Conservation (phyloP, 345 rosid genomes). For the Cochlearia excelsa region DNA sequence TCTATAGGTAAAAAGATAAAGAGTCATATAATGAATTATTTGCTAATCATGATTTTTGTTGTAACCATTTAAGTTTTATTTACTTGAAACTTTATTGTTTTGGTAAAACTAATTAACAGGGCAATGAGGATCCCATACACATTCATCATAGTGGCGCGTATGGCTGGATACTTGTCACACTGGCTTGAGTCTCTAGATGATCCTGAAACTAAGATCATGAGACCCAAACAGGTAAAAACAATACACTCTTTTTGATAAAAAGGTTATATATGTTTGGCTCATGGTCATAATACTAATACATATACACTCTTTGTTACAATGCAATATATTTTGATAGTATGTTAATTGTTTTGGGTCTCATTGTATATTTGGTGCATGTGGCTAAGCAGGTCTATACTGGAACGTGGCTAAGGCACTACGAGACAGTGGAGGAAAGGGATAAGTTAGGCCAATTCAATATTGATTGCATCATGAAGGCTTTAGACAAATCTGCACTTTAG, state of each 20-base stretch:
- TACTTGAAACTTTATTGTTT: neutral
- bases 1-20: constrained; percentile 53
- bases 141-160: constrained; percentile 71
- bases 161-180: constrained; percentile 91
- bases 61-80: neutral
- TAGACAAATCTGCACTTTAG: too few relatives aligned
- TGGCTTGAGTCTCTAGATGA: constrained; percentile 96
- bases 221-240: constrained; percentile 81
- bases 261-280: neutral
- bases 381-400: constrained; percentile 67
- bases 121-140: constrained; percentile 88
- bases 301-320: neutral
- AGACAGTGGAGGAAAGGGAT: constrained; percentile 52
- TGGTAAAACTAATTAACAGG: constrained; percentile 35
- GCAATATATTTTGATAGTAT: too few relatives aligned
- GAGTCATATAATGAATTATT: neutral
- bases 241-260: constrained; percentile 9
- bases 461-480: too few relatives aligned
- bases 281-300: neutral
- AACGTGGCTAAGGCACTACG: constrained; percentile 73
- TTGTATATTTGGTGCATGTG: neutral
- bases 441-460: neutral
- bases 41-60: neutral
- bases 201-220: constrained; percentile 92
- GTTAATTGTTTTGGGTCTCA: neutral